Conservation (phyloP, 164 flowering plant species). For the Sextonia rubra region DNA sequence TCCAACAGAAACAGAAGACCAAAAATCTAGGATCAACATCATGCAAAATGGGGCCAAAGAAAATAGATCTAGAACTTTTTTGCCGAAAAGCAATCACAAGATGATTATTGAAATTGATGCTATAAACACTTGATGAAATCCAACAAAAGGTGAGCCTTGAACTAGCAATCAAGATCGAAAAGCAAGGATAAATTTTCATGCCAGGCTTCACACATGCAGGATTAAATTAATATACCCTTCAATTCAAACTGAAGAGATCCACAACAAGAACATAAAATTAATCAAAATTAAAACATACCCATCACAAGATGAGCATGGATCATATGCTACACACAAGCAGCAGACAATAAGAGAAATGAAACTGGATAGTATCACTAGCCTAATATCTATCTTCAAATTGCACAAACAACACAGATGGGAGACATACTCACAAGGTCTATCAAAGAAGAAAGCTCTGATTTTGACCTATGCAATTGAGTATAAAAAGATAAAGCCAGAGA, state of each 20-base stretch:
- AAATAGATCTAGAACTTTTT: not conserved
- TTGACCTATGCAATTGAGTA: slow-evolving; percentile 5
- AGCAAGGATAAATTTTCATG: not conserved
- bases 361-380: slow-evolving; percentile 7
- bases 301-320: slow-evolving; percentile 3
- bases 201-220: not conserved
- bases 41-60: not conserved
- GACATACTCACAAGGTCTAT: slow-evolving; percentile 14
- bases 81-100: not conserved
- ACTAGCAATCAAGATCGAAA: not conserved
- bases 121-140: not conserved
- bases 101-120: not conserved
- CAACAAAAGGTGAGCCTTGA: not conserved
- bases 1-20: not conserved
- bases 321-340: slow-evolving; percentile 17
- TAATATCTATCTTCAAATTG: slow-evolving; percentile 13
- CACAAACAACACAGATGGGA: slow-evolving; percentile 13
- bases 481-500: not conserved
- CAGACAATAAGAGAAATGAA: slow-evolving; percentile 9
- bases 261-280: not conserved
- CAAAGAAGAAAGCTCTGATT: slow-evolving; percentile 6
- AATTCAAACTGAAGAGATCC: not conserved
- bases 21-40: not conserved
- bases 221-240: not conserved
- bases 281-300: not conserved